Conservation (phyloP, 306 rosid species). For the Fragaria ananassa region DNA sequence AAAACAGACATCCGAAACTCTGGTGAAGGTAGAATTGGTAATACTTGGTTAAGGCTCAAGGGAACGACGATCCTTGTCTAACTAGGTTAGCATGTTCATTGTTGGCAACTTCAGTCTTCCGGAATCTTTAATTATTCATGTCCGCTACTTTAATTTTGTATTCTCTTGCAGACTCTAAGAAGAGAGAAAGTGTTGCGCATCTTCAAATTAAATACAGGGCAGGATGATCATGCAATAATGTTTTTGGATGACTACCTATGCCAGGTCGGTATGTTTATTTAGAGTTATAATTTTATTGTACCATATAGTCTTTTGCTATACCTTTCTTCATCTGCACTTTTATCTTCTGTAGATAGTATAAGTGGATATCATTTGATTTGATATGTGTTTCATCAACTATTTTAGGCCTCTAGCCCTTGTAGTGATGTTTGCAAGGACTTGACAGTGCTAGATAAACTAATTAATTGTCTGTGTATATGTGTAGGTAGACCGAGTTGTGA, state of each 20-base stretch:
- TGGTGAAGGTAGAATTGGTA: background rate
- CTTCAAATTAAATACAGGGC: conserved; percentile 87
- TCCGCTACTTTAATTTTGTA: background rate
- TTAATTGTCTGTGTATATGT: conserved; percentile 27
- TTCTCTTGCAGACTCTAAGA: conserved; percentile 58
- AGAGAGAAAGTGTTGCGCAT: conserved; percentile 76
- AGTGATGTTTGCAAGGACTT: conserved; percentile 26
- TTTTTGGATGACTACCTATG: conserved; percentile 75
- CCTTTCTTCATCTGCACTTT: background rate
- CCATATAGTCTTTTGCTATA: background rate
- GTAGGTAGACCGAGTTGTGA: conserved; percentile 61
- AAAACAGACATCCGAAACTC: background rate
- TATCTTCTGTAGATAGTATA: background rate
- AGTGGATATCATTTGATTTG: background rate
- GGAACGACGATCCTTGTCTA: background rate
- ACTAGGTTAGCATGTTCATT: background rate
- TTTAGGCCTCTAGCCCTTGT: conserved; percentile 4
- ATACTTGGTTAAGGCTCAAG: background rate
- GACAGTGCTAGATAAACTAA: conserved; percentile 4
- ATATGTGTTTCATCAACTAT: background rate
- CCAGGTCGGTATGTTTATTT: conserved; percentile 50
- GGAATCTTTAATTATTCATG: conserved; percentile 12
- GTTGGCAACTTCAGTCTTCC: background rate
- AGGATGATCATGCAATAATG: conserved; percentile 86
- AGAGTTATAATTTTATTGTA: background rate